These are phyloP conservation scores for Sapria himalayana DNA, from an alignment of 345 rosid genomes.

Conservation along the genomic window DNA sequence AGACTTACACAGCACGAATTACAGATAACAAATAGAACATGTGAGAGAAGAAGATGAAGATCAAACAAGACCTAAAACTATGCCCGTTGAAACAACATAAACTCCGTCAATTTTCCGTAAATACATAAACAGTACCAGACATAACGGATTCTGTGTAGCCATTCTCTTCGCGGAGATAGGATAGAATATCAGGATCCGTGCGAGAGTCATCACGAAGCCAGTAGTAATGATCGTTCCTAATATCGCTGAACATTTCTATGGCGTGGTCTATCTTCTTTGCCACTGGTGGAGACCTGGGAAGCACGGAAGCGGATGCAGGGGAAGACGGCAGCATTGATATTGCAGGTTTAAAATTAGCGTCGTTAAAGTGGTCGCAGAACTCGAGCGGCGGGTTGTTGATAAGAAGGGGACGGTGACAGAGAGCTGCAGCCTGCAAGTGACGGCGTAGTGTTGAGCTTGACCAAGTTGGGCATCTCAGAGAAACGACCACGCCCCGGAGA, in stretches of 20 bases:
- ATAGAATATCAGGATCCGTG: constrained; percentile 29
- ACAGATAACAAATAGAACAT: not conserved
- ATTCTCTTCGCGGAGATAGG: constrained; percentile 53
- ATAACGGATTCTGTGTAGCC: constrained; percentile 30
- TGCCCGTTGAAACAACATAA: too few species aligned
- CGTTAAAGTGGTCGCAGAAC: too few species aligned
- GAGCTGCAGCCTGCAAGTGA: too few species aligned
- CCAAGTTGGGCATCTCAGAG: too few species aligned
- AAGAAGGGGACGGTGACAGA: too few species aligned
- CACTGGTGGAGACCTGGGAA: constrained; percentile 35
- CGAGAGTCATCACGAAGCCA: constrained; percentile 97
- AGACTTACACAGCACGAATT: not conserved
- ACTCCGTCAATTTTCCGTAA: too few species aligned
- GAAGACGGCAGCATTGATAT: too few species aligned
- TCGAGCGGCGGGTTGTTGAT: too few species aligned
- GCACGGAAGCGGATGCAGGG: too few species aligned
- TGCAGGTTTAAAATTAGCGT: too few species aligned
- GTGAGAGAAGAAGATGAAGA: not conserved
- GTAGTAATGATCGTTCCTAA: constrained; percentile 61
- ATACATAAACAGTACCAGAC: constrained; percentile 39
- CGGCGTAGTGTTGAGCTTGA: too few species aligned
- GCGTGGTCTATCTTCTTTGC: constrained; percentile 64
- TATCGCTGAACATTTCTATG: constrained; percentile 68
- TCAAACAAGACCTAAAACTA: not conserved
- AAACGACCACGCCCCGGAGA: too few species aligned